These are phyloP conservation scores for Xerocomus subilludens DNA, from an alignment of 1,284 basidiomycete species.

Conservation along the genomic window DNA sequence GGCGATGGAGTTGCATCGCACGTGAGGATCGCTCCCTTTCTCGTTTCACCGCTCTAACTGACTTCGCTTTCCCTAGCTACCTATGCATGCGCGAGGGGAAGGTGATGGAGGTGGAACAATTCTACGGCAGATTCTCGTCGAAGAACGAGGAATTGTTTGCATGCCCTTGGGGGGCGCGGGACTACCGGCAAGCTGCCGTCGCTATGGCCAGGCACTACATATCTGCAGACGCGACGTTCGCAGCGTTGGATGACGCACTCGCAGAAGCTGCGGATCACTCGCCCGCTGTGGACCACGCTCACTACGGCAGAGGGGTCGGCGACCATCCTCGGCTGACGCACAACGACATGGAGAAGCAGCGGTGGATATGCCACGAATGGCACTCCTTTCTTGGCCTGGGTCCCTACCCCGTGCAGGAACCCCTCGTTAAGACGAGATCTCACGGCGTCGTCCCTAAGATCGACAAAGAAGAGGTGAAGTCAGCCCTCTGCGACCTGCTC, in stretches of 20 bases:
- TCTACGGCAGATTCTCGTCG: neutral
- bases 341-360: neutral
- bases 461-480: neutral
- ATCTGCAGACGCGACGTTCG: neutral
- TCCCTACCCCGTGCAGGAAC: neutral
- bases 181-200: neutral
- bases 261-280: neutral
- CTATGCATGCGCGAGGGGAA: neutral
- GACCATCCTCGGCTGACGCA: neutral
- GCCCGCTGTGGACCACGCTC: neutral
- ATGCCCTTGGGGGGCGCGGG: neutral
- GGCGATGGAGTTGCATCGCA: neutral
- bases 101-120: neutral
- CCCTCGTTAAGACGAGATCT: neutral
- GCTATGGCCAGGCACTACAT: conserved; percentile 12
- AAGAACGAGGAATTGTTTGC: neutral
- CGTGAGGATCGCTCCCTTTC: neutral
- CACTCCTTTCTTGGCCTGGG: neutral
- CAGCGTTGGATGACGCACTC: neutral
- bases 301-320: neutral
- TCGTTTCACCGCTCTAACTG: neutral
- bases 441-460: too few relatives aligned
- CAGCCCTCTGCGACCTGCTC: too few relatives aligned
- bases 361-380: neutral
- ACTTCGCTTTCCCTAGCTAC: neutral